A percentile compares a stretch with the other conserved stretches of the same genome.
Conservation (phyloP, 495 filamentous ascomycete genomes). For the Xylaria grammica region DNA sequence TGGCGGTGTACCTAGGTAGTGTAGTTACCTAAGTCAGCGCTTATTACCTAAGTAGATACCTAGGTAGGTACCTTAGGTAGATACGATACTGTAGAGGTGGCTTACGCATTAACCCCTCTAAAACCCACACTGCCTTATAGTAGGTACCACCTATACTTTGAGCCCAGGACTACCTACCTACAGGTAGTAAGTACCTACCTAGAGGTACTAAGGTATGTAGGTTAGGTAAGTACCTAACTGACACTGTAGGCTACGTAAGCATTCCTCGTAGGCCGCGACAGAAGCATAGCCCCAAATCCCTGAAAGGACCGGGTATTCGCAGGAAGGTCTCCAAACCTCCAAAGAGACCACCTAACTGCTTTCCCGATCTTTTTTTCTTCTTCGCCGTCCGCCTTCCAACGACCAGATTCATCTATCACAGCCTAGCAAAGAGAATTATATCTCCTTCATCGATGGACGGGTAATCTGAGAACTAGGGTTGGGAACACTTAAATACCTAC, state of each 20-base stretch:
- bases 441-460: slow-evolving; percentile 11
- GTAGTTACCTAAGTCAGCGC: no score
- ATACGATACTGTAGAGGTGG: background rate
- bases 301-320: slow-evolving; percentile 13
- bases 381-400: background rate
- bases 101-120: slow-evolving; percentile 3
- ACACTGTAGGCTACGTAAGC: slow-evolving; percentile 5
- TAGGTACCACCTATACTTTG: background rate
- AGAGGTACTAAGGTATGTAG: background rate
- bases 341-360: slow-evolving; percentile 19
- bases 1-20: no score
- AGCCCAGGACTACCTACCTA: no score
- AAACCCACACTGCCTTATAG: background rate
- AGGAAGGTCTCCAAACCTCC: slow-evolving; percentile 16
- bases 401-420: background rate
- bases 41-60: no score
- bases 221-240: background rate
- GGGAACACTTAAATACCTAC: slow-evolving; percentile 3
- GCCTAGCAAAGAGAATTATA: background rate
- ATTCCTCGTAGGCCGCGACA: background rate
- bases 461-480: background rate
- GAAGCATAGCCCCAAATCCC: slow-evolving; percentile 4
- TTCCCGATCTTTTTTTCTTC: background rate
- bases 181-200: no score
- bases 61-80: background rate